Evolutionary conservation across 1,284 basidiomycete species (phyloP), one percentile per base, ranked within the genome.

Genomic region (Leccinum discolor): DNA sequence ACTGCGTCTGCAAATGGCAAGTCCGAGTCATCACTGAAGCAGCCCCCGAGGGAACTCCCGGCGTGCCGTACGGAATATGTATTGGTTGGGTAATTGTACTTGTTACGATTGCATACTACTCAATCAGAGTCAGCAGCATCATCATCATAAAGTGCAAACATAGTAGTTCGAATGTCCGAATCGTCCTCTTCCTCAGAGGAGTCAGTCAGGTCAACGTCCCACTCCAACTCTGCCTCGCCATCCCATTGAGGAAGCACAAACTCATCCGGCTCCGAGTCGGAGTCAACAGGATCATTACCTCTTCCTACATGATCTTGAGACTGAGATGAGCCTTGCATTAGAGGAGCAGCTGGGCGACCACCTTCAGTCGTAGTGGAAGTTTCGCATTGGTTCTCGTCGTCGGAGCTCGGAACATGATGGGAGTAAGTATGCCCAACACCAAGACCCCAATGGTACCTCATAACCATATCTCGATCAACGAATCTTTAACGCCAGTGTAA

Each of bases 151-250:
- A 56, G 54, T 29, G 54, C 54, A 29, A 26, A 56, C 54, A 56
- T 56, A 56, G 23, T 29, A 14, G 12, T 40, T 40, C 26, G 21
- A 23, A 56, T 14, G 7, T 56, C 50, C 10, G 50, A 80, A 60
- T 87, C 86, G 2, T 84, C 50, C 10, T 52, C 21, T 29, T 16
- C 54, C 23, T 56, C 54, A 23, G 21, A 56, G 26, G 21, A 26
- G 54, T 18, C 18, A 21, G 50, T 18, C 44, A n/a, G 44, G 18
- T 52, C 50, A 52, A 40, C 38, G 14, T 56, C 26, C 54, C 23
- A 23, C 8, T 29, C 54, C 54, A 56, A 16, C 11, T 56, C 54
- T 23, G 23, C 84, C 35, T 82, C 8, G 23, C 26, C 54, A 56
- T 56, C 26, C 26, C 54, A 23, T 32, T 32, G 29, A 12, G 14